Evolutionary conservation across 805 yeast genomes (phyloP).

Genomic region (Candida sonorensis): DNA sequence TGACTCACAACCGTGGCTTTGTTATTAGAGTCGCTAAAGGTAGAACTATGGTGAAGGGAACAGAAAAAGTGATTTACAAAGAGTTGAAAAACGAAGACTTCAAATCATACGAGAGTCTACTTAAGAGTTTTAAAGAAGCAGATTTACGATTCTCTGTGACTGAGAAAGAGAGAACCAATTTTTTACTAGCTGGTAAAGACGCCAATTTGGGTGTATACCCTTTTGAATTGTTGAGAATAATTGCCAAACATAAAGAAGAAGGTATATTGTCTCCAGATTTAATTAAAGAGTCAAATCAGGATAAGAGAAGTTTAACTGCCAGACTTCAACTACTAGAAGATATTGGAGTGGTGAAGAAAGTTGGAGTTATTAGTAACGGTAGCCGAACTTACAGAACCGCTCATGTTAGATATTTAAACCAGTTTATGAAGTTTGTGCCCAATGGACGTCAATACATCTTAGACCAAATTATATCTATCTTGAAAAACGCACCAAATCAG

Average conservation of each 20-base stretch:
- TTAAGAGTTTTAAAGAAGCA: conserved; percentile 6
- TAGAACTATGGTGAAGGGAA: neutral
- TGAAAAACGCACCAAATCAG: conserved; percentile 53
- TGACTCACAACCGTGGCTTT: conserved; percentile 23
- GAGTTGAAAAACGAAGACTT: conserved; percentile 6
- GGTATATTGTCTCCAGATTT: conserved; percentile 60
- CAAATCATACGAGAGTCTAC: conserved; percentile 3
- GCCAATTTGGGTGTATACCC: conserved; percentile 50
- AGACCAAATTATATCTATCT: conserved; percentile 16
- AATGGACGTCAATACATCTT: conserved; percentile 13
- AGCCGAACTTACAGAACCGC: conserved; percentile 49
- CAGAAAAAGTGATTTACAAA: conserved; percentile 5
- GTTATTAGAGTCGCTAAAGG: conserved; percentile 6
- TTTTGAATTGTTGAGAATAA: conserved; percentile 47
- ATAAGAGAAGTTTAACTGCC: conserved; percentile 60
- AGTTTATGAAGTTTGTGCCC: conserved; percentile 1
- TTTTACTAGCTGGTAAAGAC: conserved; percentile 48
- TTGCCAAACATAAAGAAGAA: conserved; percentile 46
- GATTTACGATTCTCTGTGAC: conserved; percentile 31
- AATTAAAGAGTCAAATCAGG: conserved; percentile 55
- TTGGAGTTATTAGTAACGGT: conserved; percentile 32
- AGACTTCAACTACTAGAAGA: conserved; percentile 51
- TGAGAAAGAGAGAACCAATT: conserved; percentile 53
- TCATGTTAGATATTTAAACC: conserved; percentile 36
- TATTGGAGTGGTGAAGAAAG: conserved; percentile 39